phyloP scores from a whole-genome alignment of 2,329 filamentous ascomycete genomes.

The Westerdykella aurantiaca region DNA sequence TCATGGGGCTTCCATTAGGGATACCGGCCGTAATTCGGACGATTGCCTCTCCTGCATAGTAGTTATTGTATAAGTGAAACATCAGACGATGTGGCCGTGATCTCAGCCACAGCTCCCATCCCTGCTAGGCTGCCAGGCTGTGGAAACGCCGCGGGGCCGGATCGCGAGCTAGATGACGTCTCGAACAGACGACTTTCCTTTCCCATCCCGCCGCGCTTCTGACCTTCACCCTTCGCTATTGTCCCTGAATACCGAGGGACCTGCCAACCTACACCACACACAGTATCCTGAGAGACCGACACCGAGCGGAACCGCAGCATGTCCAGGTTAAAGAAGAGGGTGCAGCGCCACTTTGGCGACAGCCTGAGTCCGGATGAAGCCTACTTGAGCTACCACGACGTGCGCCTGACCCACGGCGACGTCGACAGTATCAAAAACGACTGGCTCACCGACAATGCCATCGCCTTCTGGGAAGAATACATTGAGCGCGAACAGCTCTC shows the following conservation, averaged over 20 bases:
- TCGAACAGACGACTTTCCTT: background rate
- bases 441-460: constrained; percentile 97
- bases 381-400: constrained; percentile 54
- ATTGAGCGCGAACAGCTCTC: constrained; percentile 83
- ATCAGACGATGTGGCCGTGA: no score
- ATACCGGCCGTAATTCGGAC: no score
- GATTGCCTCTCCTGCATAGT: no score
- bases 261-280: no score
- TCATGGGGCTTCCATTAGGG: no score
- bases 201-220: background rate
- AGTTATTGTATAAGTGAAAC: no score
- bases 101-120: no score
- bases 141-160: no score
- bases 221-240: no score
- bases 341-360: constrained; percentile 25
- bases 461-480: constrained; percentile 97
- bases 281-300: no score
- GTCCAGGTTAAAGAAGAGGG: constrained; percentile 21
- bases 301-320: background rate
- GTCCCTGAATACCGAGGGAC: no score
- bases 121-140: no score
- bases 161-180: background rate
- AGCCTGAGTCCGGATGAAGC: constrained; percentile 54
- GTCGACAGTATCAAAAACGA: constrained; percentile 82
- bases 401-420: constrained; percentile 77